A percentile compares a stretch with the other conserved stretches of the same genome.
These are phyloP conservation scores for Peniophora sp. DNA, from an alignment of 1,284 basidiomycete species.

Conservation along the genomic window DNA sequence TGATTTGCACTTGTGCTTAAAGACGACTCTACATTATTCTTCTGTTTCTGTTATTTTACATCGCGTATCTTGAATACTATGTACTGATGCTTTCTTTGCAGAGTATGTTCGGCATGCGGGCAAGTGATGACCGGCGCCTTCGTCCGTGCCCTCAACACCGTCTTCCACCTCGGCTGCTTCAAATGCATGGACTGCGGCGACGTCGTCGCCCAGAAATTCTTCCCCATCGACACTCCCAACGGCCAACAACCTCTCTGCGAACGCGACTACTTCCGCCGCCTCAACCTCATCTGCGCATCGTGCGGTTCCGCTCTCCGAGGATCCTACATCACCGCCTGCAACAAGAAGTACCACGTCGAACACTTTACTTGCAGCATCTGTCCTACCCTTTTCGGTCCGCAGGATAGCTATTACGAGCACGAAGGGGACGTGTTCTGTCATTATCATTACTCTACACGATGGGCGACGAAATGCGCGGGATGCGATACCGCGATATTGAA, in stretches of 20 bases:
- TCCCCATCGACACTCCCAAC: constrained; percentile 87
- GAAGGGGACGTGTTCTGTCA: constrained; percentile 94
- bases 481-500: constrained; percentile 98
- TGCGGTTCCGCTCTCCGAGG: constrained; percentile 91
- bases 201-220: constrained; percentile 98
- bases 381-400: constrained; percentile 91
- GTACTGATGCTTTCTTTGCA: constrained; percentile 17
- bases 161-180: constrained; percentile 96
- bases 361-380: constrained; percentile 99
- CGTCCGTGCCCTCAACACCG: constrained; percentile 90
- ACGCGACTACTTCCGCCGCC: constrained; percentile 93
- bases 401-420: constrained; percentile 99
- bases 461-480: constrained; percentile 97
- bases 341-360: constrained; percentile 98
- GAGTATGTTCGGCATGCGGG: constrained; percentile 67
- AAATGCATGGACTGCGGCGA: constrained; percentile 95
- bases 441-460: constrained; percentile 97
- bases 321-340: constrained; percentile 98
- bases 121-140: constrained; percentile 89
- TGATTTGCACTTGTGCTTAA: too few relatives aligned
- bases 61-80: too few relatives aligned
- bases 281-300: constrained; percentile 95
- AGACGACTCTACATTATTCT: too few relatives aligned
- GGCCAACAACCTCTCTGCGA: constrained; percentile 94
- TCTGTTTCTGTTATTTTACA: too few relatives aligned